A percentile compares a stretch with the other conserved stretches of the same genome.
These are phyloP conservation scores for Spizellomyces punctatus DNA, from an alignment of 192 early-diverging fungal species.

Conservation along the genomic window DNA sequence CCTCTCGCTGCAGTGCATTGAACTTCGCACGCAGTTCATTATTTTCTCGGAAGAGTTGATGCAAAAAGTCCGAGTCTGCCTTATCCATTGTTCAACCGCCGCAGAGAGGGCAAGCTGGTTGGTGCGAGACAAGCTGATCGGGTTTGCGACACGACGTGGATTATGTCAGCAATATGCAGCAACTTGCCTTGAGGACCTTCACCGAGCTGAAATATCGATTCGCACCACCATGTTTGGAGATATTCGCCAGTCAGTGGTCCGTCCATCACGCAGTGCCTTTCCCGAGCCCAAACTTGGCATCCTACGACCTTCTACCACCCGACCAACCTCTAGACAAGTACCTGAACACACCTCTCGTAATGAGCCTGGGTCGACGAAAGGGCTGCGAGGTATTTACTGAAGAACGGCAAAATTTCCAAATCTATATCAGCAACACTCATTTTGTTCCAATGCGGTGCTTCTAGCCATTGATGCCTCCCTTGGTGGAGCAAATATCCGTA, in stretches of 20 bases:
- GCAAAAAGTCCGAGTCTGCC: slow-evolving; percentile 57
- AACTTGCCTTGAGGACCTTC: background rate
- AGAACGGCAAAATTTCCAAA: too few relatives aligned
- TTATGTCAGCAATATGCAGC: background rate
- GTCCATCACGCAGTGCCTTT: background rate
- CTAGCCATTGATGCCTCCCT: slow-evolving; percentile 51
- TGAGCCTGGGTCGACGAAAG: too few relatives aligned
- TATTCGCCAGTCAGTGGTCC: background rate
- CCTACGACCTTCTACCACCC: too few relatives aligned
- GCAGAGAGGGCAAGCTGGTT: background rate
- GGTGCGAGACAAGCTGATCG: background rate
- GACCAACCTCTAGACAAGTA: too few relatives aligned
- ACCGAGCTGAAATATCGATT: background rate
- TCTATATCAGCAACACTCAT: too few relatives aligned
- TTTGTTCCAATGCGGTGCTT: background rate
- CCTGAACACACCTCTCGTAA: too few relatives aligned
- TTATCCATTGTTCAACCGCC: slow-evolving; percentile 47
- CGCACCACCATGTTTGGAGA: background rate
- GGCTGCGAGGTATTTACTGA: too few relatives aligned
- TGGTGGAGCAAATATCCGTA: slow-evolving; percentile 48
- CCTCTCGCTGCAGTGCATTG: slow-evolving; percentile 54
- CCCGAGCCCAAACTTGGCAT: background rate
- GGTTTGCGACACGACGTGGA: background rate
- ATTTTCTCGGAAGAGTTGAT: slow-evolving; percentile 59
- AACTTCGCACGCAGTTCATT: slow-evolving; percentile 53